These are phyloP conservation scores for Spencermartinsiella europaea DNA, from an alignment of 805 yeast species.

Conservation along the genomic window DNA sequence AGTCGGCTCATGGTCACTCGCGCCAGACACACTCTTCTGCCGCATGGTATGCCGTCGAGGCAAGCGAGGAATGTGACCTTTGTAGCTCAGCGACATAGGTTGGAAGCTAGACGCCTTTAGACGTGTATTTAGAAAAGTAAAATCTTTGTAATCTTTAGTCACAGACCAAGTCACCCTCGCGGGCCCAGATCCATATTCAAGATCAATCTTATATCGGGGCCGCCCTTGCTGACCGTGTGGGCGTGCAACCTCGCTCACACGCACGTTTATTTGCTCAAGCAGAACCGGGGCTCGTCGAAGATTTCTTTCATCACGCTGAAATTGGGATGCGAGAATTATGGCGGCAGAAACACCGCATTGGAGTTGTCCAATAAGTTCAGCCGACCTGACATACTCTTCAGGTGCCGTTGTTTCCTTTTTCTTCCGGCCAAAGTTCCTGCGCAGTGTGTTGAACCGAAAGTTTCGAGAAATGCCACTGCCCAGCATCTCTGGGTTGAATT, in stretches of 20 bases:
- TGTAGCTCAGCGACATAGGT: constrained; percentile 24
- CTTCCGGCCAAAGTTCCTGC: constrained; percentile 12
- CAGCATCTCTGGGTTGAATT: constrained; percentile 14
- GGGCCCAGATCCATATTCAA: constrained; percentile 88
- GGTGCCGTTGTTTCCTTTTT: constrained; percentile 20
- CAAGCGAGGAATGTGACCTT: constrained; percentile 37
- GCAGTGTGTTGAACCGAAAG: constrained; percentile 13
- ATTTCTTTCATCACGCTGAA: constrained; percentile 60
- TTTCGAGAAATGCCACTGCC: constrained; percentile 14
- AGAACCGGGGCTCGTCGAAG: constrained; percentile 74
- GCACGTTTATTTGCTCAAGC: constrained; percentile 64
- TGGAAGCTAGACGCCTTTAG: constrained; percentile 52
- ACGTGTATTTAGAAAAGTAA: constrained; percentile 64
- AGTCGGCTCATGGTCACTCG: background rate
- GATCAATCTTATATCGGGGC: constrained; percentile 54
- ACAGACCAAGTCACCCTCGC: constrained; percentile 77
- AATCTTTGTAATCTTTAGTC: constrained; percentile 63
- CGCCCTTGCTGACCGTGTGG: constrained; percentile 34
- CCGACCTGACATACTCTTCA: constrained; percentile 26
- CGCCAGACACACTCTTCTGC: background rate
- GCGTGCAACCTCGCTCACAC: constrained; percentile 39
- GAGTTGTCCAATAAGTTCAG: constrained; percentile 45
- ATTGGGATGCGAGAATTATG: constrained; percentile 64
- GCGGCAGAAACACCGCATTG: constrained; percentile 25
- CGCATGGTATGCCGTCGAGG: constrained; percentile 28